phyloP scores from a whole-genome alignment of 441 rosid species.

The Bruguiera hainesii region DNA sequence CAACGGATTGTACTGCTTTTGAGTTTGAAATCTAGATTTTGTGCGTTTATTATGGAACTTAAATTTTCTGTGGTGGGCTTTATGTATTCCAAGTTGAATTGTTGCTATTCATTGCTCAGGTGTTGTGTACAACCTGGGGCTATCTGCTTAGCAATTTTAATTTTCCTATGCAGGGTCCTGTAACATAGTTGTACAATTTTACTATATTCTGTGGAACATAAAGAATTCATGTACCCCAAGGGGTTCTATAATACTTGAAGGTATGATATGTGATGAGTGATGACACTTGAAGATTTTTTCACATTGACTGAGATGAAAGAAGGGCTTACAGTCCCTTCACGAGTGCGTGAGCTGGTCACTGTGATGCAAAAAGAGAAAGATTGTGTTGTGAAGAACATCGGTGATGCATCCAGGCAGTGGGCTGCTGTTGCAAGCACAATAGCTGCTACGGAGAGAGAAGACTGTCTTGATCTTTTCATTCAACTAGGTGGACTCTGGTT shows the following conservation, averaged over 20 bases:
- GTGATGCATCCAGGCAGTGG: conserved; percentile 90
- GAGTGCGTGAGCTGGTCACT: conserved; percentile 75
- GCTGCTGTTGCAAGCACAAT: conserved; percentile 85
- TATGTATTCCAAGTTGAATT: too few species aligned
- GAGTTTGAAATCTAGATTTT: too few species aligned
- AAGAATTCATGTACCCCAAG: conserved; percentile 19
- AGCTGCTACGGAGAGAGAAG: conserved; percentile 78
- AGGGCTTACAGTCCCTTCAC: conserved; percentile 74
- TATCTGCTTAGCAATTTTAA: too few species aligned
- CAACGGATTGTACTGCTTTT: too few species aligned
- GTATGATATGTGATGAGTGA: conserved; percentile 49
- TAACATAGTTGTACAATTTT: conserved; percentile 21
- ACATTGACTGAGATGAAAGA: conserved; percentile 91
- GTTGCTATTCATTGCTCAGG: too few species aligned
- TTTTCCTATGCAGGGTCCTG: conserved; percentile 33
- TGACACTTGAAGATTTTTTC: conserved; percentile 96
- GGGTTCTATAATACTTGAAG: conserved; percentile 34
- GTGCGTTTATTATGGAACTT: too few species aligned
- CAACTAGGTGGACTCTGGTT: conserved; percentile 77
- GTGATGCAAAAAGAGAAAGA: conserved; percentile 76
- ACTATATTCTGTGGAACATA: conserved; percentile 31
- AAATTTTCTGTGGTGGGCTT: too few species aligned
- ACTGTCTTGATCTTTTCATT: conserved; percentile 88
- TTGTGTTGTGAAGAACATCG: conserved; percentile 52
- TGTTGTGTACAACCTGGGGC: too few species aligned